phyloP scores from a whole-genome alignment of 75 land plant genomes.

The Ceratopteris richardii region DNA sequence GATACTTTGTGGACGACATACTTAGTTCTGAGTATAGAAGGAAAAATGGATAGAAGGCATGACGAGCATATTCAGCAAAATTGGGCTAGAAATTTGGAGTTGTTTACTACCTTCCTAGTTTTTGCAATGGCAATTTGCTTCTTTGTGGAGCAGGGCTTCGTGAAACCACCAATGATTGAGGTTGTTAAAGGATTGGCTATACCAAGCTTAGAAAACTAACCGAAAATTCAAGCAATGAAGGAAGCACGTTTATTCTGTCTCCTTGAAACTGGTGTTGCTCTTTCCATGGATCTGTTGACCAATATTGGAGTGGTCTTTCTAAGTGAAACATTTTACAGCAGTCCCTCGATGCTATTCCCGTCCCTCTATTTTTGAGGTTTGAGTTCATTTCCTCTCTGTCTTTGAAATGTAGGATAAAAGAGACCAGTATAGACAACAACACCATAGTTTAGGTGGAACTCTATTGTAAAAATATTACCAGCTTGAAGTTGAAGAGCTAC shows the following conservation, averaged over 20 bases:
- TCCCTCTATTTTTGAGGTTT: too few relatives aligned
- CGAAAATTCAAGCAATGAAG: slow-evolving; percentile 61
- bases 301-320: slow-evolving; percentile 62
- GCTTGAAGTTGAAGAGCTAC: too few relatives aligned
- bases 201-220: slow-evolving; percentile 51
- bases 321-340: slow-evolving; percentile 45
- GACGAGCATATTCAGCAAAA: too few relatives aligned
- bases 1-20: too few relatives aligned
- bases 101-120: slow-evolving; percentile 19
- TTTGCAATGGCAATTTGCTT: slow-evolving; percentile 31
- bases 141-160: slow-evolving; percentile 47
- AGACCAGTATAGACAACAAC: too few relatives aligned
- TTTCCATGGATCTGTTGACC: slow-evolving; percentile 50
- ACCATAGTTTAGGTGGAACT: too few relatives aligned
- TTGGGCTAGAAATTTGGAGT: slow-evolving; percentile 30
- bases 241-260: slow-evolving; percentile 48
- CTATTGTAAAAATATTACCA: too few relatives aligned
- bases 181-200: slow-evolving; percentile 43
- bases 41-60: too few relatives aligned
- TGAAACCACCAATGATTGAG: slow-evolving; percentile 35
- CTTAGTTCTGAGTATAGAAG: too few relatives aligned
- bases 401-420: too few relatives aligned
- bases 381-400: too few relatives aligned
- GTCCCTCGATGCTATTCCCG: too few relatives aligned
- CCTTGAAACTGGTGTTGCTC: slow-evolving; percentile 57